Evolutionary conservation across 2,329 filamentous ascomycete species (phyloP).

Genomic region (Botrytis squamosa): DNA sequence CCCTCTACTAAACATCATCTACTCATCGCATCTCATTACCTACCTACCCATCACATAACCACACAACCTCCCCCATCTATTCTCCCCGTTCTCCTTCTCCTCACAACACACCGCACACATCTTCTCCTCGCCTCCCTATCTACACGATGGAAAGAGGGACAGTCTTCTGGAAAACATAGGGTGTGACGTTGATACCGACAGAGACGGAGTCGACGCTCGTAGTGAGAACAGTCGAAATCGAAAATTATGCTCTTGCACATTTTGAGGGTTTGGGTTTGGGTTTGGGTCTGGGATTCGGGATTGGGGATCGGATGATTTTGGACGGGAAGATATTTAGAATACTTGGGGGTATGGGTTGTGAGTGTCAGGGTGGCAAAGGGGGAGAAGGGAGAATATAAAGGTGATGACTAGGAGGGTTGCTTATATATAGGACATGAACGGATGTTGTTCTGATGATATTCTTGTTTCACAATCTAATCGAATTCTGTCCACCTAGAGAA

Average conservation of each 20-base stretch:
- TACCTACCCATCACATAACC: background rate
- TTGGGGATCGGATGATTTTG: background rate
- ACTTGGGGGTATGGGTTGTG: background rate
- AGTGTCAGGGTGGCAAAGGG: background rate
- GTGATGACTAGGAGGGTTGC: background rate
- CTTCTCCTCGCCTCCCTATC: background rate
- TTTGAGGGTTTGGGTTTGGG: background rate
- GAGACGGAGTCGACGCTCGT: background rate
- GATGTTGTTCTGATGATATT: background rate
- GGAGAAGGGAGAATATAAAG: background rate
- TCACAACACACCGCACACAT: background rate
- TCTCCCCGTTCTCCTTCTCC: background rate
- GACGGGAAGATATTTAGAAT: background rate
- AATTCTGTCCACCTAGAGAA: background rate
- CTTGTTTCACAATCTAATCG: background rate
- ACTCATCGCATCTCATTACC: background rate
- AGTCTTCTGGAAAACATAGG: background rate
- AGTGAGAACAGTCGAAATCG: background rate
- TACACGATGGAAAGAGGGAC: background rate
- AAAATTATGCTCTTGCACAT: conserved; percentile 6
- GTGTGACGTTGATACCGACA: background rate
- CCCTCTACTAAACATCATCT: background rate
- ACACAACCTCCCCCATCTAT: background rate
- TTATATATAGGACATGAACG: background rate
- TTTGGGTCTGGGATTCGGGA: background rate